Conservation (phyloP, 2,329 filamentous ascomycete genomes). For the Cladophialophora chaetospira region DNA sequence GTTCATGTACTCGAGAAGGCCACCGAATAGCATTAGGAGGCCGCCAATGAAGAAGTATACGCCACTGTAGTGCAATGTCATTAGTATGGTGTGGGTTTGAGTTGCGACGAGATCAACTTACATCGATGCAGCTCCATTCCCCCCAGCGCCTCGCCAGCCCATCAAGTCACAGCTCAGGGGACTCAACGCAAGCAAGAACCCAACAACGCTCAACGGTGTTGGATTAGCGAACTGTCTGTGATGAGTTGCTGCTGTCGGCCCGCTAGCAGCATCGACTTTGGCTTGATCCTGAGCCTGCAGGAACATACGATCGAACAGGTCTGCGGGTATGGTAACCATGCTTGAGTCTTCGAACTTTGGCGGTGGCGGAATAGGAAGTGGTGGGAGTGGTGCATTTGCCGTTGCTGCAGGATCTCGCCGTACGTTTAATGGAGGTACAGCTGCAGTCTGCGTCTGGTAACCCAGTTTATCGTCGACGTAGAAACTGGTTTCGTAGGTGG, state of each 20-base stretch:
- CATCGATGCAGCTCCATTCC: constrained; percentile 49
- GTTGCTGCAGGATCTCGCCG: background rate
- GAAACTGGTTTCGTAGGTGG: constrained; percentile 1
- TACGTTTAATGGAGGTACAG: background rate
- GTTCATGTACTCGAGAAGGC: constrained; percentile 38
- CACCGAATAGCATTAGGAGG: constrained; percentile 34
- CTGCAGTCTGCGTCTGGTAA: background rate
- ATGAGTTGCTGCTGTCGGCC: constrained; percentile 25
- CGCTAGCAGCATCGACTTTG: constrained; percentile 17
- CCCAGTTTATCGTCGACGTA: constrained; percentile 12
- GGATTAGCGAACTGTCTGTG: constrained; percentile 35
- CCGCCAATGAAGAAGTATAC: constrained; percentile 32
- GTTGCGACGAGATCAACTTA: background rate
- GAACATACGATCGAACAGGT: constrained; percentile 37
- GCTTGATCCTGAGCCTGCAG: constrained; percentile 28
- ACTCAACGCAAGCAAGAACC: constrained; percentile 50
- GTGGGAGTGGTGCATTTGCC: background rate
- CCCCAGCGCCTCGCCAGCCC: constrained; percentile 61
- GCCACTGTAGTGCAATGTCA: constrained; percentile 24
- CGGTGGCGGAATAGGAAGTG: background rate
- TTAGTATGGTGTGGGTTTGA: background rate
- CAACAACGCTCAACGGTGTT: constrained; percentile 23
- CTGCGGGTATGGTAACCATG: constrained; percentile 33
- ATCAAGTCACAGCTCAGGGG: constrained; percentile 58
- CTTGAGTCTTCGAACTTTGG: constrained; percentile 8